These are phyloP conservation scores for Calamus simplicifolius DNA, from an alignment of 176 grass and related monocot species.

Conservation along the genomic window DNA sequence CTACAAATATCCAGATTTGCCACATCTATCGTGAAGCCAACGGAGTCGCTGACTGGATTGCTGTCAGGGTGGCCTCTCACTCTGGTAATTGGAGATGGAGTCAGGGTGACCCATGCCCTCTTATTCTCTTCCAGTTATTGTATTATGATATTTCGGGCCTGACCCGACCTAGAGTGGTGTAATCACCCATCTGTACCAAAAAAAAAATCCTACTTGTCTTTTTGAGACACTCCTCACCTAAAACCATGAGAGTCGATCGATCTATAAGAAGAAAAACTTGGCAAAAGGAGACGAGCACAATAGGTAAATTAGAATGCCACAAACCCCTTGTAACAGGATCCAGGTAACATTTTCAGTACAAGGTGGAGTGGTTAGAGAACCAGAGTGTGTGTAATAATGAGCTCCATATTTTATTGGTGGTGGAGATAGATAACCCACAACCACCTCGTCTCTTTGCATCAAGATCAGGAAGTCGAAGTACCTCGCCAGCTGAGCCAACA, in stretches of 20 bases:
- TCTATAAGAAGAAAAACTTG: not conserved
- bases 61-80: no score
- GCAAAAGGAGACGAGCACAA: no score
- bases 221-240: not conserved
- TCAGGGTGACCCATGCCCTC: no score
- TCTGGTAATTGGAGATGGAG: no score
- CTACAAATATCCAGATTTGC: no score
- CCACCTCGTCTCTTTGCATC: not conserved
- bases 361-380: slow-evolving; percentile 19
- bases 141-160: no score
- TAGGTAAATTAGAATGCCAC: no score
- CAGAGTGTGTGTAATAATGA: not conserved
- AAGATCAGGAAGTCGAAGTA: not conserved
- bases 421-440: not conserved
- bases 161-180: no score
- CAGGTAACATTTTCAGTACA: slow-evolving; percentile 6
- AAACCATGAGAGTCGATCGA: not conserved
- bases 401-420: not conserved
- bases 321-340: slow-evolving; percentile 3
- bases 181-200: no score
- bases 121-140: no score
- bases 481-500: not conserved
- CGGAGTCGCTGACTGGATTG: no score
- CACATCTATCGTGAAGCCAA: no score
- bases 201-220: not conserved